Evolutionary conservation across 129 eudicot species (phyloP).

Genomic region (Rutidosis leptorrhynchoides): DNA sequence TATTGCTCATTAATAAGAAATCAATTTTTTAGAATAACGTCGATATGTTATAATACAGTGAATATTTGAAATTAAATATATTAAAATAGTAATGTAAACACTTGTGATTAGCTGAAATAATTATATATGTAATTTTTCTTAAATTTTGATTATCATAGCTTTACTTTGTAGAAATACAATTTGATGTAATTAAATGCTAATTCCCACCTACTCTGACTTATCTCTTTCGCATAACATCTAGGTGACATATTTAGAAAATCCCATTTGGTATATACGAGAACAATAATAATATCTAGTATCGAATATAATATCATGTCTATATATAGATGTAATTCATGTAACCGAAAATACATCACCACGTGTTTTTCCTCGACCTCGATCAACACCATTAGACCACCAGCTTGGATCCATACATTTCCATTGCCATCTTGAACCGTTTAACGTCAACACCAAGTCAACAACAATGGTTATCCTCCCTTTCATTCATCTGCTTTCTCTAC

Average conservation of each 20-base stretch:
- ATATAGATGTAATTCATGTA: background rate
- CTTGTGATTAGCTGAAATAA: too few relatives aligned
- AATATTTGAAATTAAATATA: too few relatives aligned
- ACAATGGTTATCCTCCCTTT: conserved; percentile 32
- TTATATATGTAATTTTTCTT: too few relatives aligned
- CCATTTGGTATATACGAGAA: background rate
- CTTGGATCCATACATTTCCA: background rate
- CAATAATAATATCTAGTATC: too few relatives aligned
- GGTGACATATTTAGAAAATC: background rate
- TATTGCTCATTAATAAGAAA: too few relatives aligned
- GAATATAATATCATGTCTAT: too few relatives aligned
- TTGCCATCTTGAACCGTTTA: background rate
- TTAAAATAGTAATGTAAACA: too few relatives aligned
- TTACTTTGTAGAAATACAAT: background rate
- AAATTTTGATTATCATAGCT: too few relatives aligned
- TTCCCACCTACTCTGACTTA: background rate
- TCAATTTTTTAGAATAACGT: too few relatives aligned
- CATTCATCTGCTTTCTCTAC: conserved; percentile 31
- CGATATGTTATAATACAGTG: too few relatives aligned
- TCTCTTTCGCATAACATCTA: background rate
- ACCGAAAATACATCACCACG: too few relatives aligned
- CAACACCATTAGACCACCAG: background rate
- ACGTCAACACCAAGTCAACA: conserved; percentile 7
- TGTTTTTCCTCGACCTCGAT: too few relatives aligned
- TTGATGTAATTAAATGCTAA: background rate